These are phyloP conservation scores for Amauroascus niger DNA, from an alignment of 2,329 filamentous ascomycete species.

Conservation along the genomic window DNA sequence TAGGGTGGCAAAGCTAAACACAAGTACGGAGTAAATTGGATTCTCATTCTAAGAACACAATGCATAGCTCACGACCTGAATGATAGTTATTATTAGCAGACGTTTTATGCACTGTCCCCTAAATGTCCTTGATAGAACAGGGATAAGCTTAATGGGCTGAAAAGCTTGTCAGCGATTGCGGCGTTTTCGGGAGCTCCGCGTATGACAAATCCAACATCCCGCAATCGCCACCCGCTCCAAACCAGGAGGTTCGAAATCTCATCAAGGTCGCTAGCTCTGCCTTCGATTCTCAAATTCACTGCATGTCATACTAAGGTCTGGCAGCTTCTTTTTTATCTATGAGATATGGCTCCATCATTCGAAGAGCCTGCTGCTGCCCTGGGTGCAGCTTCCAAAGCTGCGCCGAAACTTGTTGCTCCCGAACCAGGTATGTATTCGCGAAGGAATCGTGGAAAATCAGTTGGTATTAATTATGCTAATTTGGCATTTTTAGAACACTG, in stretches of 20 bases:
- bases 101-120: background rate
- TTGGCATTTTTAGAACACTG: conserved; percentile 59
- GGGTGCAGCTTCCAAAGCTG: conserved; percentile 63
- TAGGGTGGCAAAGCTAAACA: too few species aligned
- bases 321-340: background rate
- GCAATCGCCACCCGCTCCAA: background rate
- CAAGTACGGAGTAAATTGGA: too few species aligned
- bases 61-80: too few species aligned
- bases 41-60: too few species aligned
- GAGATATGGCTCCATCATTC: conserved; percentile 66
- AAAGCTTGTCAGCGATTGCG: background rate
- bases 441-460: background rate
- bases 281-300: too few species aligned
- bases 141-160: conserved; percentile 4
- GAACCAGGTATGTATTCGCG: conserved; percentile 54
- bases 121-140: background rate
- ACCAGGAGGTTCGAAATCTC: background rate
- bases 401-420: conserved; percentile 80
- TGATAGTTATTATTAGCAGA: background rate
- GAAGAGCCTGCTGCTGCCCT: conserved; percentile 67
- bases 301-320: too few species aligned
- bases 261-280: background rate
- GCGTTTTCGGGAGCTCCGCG: background rate
- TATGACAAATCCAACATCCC: conserved; percentile 2
- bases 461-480: conserved; percentile 1